A percentile compares a stretch with the other conserved stretches of the same genome.
Evolutionary conservation across 73 alveolate species (phyloP).

Genomic region (Uronychia setigera): DNA sequence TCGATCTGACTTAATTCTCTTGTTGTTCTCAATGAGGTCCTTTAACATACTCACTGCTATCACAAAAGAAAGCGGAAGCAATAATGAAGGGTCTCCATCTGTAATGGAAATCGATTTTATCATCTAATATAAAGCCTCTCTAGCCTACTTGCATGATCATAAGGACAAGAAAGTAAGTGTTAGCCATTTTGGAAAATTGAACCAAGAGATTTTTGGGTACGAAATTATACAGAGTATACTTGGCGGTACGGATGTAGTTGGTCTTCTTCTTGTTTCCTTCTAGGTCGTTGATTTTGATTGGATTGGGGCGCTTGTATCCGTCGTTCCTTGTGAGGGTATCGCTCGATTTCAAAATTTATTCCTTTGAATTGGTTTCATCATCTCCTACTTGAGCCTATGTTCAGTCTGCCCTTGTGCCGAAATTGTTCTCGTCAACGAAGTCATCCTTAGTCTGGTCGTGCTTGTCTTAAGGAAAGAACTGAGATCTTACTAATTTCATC

Average conservation of each 20-base stretch:
- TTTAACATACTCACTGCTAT: slow-evolving; percentile 85
- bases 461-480: not conserved
- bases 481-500: not conserved
- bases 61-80: slow-evolving; percentile 86
- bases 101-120: slow-evolving; percentile 85
- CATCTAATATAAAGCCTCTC: slow-evolving; percentile 73
- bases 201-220: slow-evolving; percentile 77
- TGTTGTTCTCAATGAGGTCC: slow-evolving; percentile 92
- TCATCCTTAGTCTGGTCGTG: not conserved
- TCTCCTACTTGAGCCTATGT: not conserved
- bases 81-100: slow-evolving; percentile 88
- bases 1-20: slow-evolving; percentile 76
- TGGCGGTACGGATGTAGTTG: slow-evolving; percentile 55
- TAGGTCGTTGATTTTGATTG: not conserved
- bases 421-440: not conserved
- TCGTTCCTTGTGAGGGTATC: not conserved
- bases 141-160: slow-evolving; percentile 22
- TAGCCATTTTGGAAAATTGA: slow-evolving; percentile 79
- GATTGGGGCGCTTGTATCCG: not conserved
- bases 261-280: not conserved
- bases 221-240: slow-evolving; percentile 54
- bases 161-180: slow-evolving; percentile 71
- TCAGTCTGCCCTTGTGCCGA: not conserved
- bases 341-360: not conserved
- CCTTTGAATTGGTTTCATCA: not conserved